These are phyloP conservation scores for Periconia macrospinosa DNA, from an alignment of 2,329 filamentous ascomycete species.

Conservation along the genomic window DNA sequence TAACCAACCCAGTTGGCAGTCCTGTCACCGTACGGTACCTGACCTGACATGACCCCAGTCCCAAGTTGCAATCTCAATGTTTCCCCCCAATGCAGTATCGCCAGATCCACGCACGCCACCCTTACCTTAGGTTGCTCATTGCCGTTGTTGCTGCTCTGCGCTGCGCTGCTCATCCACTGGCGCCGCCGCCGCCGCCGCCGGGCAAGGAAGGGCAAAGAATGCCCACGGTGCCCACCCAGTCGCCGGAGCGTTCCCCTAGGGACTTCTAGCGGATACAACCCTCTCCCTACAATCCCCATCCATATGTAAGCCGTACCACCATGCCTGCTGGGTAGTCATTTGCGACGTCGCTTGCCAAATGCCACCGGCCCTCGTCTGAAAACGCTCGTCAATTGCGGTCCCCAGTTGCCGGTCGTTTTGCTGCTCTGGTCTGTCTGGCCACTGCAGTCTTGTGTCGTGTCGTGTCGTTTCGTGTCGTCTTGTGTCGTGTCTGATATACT, in stretches of 20 bases:
- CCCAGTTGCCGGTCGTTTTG: constrained; percentile 19
- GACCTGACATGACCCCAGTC: too few relatives aligned
- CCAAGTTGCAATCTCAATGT: background rate
- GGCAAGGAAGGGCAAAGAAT: too few relatives aligned
- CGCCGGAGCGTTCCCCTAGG: constrained; percentile 33
- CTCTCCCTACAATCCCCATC: constrained; percentile 35
- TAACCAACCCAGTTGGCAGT: too few relatives aligned
- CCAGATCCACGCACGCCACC: constrained; percentile 15
- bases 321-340: constrained; percentile 41
- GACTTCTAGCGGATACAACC: constrained; percentile 44
- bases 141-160: constrained; percentile 34
- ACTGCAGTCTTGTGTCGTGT: background rate
- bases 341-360: constrained; percentile 43
- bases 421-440: constrained; percentile 3
- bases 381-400: constrained; percentile 32
- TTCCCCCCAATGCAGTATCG: background rate
- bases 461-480: constrained; percentile 12
- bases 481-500: constrained; percentile 17
- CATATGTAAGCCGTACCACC: constrained; percentile 38
- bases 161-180: too few relatives aligned
- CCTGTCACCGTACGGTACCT: too few relatives aligned
- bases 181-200: constrained; percentile 11
- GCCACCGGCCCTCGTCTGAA: constrained; percentile 35
- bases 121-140: constrained; percentile 24
- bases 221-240: constrained; percentile 16